These are phyloP conservation scores for Hanseniaspora vineae DNA, from an alignment of 805 yeast genomes.

Conservation along the genomic window DNA sequence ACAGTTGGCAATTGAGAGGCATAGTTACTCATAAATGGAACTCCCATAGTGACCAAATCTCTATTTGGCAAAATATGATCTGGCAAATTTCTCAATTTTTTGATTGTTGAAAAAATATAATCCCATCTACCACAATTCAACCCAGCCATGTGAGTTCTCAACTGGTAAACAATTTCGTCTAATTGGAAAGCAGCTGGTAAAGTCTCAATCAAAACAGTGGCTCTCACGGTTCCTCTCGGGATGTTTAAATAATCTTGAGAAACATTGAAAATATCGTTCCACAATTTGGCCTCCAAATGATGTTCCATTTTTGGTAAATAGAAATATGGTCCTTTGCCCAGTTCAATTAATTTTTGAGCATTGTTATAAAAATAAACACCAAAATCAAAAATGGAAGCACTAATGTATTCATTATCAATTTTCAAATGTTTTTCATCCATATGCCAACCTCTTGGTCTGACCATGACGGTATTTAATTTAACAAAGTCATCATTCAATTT, in stretches of 20 bases:
- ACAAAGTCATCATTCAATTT: conserved; percentile 33
- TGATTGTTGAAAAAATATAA: conserved; percentile 70
- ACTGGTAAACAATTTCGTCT: conserved; percentile 71
- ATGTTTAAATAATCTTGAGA: conserved; percentile 60
- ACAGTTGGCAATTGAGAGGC: conserved; percentile 60
- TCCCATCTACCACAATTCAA: conserved; percentile 88
- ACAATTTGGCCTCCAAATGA: conserved; percentile 66
- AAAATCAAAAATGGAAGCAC: conserved; percentile 69
- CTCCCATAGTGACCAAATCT: conserved; percentile 65
- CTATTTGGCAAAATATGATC: conserved; percentile 66
- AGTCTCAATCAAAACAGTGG: conserved; percentile 73
- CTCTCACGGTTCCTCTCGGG: conserved; percentile 67
- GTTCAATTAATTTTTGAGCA: conserved; percentile 45
- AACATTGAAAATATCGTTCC: conserved; percentile 71
- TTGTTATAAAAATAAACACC: conserved; percentile 69
- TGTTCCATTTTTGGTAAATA: conserved; percentile 82
- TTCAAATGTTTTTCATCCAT: conserved; percentile 59
- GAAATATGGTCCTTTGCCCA: conserved; percentile 71
- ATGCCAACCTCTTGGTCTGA: conserved; percentile 86
- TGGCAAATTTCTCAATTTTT: conserved; percentile 56
- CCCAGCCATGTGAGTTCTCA: conserved; percentile 67
- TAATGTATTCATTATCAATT: conserved; percentile 64
- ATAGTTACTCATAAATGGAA: conserved; percentile 71
- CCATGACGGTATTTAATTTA: conserved; percentile 56
- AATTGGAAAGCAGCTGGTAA: conserved; percentile 78